phyloP scores from a whole-genome alignment of 768 basidiomycete genomes.

The Suillus fuscotomentosus region DNA sequence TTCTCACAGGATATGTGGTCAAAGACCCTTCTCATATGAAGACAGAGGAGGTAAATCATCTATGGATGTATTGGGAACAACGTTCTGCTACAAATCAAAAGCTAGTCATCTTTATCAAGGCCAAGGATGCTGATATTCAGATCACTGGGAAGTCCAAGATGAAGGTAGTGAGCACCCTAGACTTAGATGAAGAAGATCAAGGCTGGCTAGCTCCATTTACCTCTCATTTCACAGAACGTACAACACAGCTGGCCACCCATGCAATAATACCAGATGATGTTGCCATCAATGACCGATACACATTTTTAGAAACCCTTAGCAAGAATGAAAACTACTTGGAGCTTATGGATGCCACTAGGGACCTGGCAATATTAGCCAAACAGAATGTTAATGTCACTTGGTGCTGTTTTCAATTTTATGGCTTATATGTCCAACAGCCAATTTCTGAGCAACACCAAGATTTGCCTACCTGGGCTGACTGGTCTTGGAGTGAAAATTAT shows the following conservation, averaged over 20 bases:
- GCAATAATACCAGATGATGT: neutral
- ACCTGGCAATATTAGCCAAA: neutral
- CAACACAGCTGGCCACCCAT: neutral
- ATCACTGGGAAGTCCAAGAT: neutral
- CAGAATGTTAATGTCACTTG: neutral
- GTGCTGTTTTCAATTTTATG: neutral
- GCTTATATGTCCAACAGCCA: neutral
- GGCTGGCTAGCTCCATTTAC: neutral
- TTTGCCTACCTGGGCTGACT: slow-evolving; percentile 5
- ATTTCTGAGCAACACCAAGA: neutral
- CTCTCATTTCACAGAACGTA: neutral
- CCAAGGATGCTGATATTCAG: neutral
- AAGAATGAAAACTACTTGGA: neutral
- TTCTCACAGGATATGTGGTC: neutral
- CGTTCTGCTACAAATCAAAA: rapidly evolving
- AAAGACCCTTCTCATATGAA: neutral
- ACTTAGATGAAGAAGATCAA: neutral
- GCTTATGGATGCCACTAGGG: neutral
- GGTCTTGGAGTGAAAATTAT: neutral
- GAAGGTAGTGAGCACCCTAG: neutral
- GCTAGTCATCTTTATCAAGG: neutral
- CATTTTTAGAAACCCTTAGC: neutral
- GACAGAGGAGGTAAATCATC: neutral
- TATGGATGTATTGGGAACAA: neutral
- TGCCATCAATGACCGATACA: neutral